Conservation (phyloP, 345 rosid genomes). For the Eucalyptus brandiana region DNA sequence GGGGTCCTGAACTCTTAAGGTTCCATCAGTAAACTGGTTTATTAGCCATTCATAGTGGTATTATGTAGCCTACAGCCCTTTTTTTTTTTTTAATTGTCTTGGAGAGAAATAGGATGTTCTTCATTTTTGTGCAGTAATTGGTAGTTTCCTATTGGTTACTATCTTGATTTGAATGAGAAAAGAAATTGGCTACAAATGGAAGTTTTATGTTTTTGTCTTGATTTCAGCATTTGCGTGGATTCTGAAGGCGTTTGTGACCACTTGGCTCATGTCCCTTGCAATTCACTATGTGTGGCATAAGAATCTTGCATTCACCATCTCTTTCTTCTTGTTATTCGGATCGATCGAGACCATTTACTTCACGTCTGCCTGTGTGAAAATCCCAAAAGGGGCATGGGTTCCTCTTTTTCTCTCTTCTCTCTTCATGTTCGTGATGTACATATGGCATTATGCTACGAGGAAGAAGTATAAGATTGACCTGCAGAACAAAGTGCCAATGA, state of each 20-base stretch:
- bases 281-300: conserved; percentile 65
- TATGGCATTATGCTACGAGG: conserved; percentile 81
- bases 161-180: neutral
- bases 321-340: conserved; percentile 53
- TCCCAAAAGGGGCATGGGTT: conserved; percentile 78
- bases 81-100: neutral
- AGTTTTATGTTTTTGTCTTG: neutral
- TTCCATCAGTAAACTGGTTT: neutral
- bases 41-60: neutral
- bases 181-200: neutral
- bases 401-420: conserved; percentile 49
- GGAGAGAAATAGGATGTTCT: neutral
- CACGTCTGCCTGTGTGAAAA: conserved; percentile 39
- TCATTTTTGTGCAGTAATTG: neutral
- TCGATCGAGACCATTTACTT: conserved; percentile 58
- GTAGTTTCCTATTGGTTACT: neutral
- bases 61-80: neutral
- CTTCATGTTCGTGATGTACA: conserved; percentile 39
- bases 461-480: conserved; percentile 70
- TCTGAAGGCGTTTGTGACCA: conserved; percentile 48
- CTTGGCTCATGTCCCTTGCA: conserved; percentile 62
- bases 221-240: conserved; percentile 76
- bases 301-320: conserved; percentile 29
- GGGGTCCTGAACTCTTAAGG: neutral
- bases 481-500: conserved; percentile 78